phyloP scores from a whole-genome alignment of 129 eudicot species.

The Lonicera japonica region DNA sequence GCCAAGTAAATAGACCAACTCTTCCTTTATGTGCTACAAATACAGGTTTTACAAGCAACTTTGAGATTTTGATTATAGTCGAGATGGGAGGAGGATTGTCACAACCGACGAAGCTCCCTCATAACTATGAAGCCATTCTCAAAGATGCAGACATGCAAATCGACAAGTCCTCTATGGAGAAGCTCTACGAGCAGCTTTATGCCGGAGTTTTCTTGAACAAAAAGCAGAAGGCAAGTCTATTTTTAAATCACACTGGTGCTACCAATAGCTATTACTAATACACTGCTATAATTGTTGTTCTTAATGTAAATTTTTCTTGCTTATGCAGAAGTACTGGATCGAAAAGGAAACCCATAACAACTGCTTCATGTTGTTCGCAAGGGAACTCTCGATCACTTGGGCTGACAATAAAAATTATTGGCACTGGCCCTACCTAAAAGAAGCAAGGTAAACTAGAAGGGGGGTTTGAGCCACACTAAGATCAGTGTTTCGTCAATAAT shows the following conservation, averaged over 20 bases:
- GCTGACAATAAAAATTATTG: slow-evolving; percentile 56
- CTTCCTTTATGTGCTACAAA: too few species aligned
- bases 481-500: too few species aligned
- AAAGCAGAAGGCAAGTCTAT: slow-evolving; percentile 39
- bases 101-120: slow-evolving; percentile 38
- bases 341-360: slow-evolving; percentile 46
- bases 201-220: slow-evolving; percentile 63
- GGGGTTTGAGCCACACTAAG: neutral
- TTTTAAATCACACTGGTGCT: neutral
- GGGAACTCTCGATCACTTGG: slow-evolving; percentile 61
- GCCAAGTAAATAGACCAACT: too few species aligned
- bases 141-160: slow-evolving; percentile 46
- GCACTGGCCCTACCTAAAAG: slow-evolving; percentile 58
- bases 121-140: slow-evolving; percentile 48
- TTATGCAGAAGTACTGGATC: slow-evolving; percentile 62
- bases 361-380: slow-evolving; percentile 70
- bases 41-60: too few species aligned
- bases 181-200: slow-evolving; percentile 37
- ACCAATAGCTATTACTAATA: neutral
- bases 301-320: neutral
- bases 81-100: slow-evolving; percentile 7
- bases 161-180: slow-evolving; percentile 37
- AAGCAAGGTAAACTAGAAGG: slow-evolving; percentile 6
- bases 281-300: slow-evolving; percentile 1
- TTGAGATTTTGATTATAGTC: too few species aligned